phyloP scores from a whole-genome alignment of 257 asterid species.

The Prunella vulgaris region DNA sequence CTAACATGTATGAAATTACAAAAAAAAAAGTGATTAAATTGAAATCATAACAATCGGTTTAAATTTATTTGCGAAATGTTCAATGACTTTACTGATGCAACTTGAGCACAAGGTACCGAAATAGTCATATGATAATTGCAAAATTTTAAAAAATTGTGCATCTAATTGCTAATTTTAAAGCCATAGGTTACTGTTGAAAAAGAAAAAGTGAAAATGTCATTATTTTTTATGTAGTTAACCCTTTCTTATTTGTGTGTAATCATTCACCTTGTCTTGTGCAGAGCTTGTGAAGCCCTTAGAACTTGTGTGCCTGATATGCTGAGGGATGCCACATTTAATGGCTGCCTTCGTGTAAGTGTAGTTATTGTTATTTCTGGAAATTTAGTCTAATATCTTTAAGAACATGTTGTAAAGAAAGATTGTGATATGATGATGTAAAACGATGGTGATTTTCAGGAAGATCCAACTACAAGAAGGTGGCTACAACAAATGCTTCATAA shows the following conservation, averaged over 20 bases:
- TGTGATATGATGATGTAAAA: neutral
- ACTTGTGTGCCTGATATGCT: constrained; percentile 75
- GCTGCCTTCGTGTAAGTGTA: constrained; percentile 74
- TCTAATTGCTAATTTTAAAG: too few relatives aligned
- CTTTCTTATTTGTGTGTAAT: neutral
- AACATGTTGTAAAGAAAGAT: neutral
- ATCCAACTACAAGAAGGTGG: constrained; percentile 85
- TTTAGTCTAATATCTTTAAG: neutral
- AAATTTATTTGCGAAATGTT: too few relatives aligned
- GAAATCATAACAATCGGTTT: too few relatives aligned
- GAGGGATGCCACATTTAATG: constrained; percentile 65
- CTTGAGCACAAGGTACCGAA: too few relatives aligned
- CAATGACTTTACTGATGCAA: too few relatives aligned
- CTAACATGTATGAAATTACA: too few relatives aligned
- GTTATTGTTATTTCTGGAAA: constrained; percentile 1
- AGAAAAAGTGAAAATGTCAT: too few relatives aligned
- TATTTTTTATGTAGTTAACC: neutral
- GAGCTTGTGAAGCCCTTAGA: constrained; percentile 89
- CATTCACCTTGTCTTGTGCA: constrained; percentile 27
- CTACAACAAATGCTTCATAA: constrained; percentile 75
- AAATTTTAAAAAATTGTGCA: too few relatives aligned
- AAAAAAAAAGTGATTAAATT: too few relatives aligned
- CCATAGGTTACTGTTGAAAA: too few relatives aligned
- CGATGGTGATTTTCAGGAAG: constrained; percentile 52
- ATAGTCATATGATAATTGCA: too few relatives aligned